Evolutionary conservation across 345 rosid species (phyloP), one percentile per base, ranked within the genome.

Genomic region (Geranium rotundifolium): DNA sequence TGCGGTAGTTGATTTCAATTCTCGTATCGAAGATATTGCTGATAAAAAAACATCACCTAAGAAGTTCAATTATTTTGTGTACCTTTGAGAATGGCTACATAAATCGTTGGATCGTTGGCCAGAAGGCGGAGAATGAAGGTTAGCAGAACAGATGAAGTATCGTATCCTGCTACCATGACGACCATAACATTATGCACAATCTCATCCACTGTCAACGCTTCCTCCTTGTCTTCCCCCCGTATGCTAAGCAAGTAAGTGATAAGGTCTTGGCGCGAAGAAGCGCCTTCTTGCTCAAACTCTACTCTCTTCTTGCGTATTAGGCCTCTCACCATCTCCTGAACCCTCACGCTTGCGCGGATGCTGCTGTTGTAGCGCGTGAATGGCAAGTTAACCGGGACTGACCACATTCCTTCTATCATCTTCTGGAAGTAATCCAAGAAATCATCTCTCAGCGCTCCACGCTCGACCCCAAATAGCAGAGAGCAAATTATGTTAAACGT

Each of bases 81-180:
- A 83, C 87, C 87, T 69, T 75, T 72, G 41, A 84, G 79, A 65
- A 83, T 80, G 57, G 81, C 73, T 56, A 74, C 65, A 49, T 69
- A 59, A 62, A 81, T 17, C 1, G 63, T 54, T 20, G 80, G 85
- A 54, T 81, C 64, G 19, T 60, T 74, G 0, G 89, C 75, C 1
- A 84, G 73, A 67, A 70, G 80, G 29, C 72, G 72, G 2, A 84
- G 19, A 56, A 84, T 16, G 65, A 79, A 82, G 63, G 89, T 84
- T 57, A 84, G 66, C 17, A 82, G 71, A 19, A 73, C 52, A 1
- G 83, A 67, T 29, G 85, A 72, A 69, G 87, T 82, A 65, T 82
- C 87, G 52, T 82, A 71, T 57, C 89, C 87, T 2, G 89, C 87
- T 56, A 69, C 73, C 87, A 86, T 84, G 66, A 80, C 68, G 23